These are phyloP conservation scores for Senna siamea DNA, from an alignment of 306 rosid species.

Conservation along the genomic window DNA sequence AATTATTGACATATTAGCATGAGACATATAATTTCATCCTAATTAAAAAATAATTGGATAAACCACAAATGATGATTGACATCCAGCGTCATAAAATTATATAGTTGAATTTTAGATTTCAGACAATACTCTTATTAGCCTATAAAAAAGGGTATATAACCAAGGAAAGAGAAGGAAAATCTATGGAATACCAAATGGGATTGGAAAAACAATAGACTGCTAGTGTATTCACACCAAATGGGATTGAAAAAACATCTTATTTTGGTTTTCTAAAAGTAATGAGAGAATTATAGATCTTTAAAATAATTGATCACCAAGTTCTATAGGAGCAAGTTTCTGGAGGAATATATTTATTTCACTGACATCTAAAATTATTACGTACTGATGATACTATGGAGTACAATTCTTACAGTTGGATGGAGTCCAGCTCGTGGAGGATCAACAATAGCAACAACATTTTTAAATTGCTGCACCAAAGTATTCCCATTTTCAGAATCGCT, in stretches of 20 bases:
- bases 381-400: constrained; percentile 4
- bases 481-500: constrained; percentile 53
- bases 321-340: background rate
- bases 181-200: too few species aligned
- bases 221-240: too few species aligned
- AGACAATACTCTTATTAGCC: too few species aligned
- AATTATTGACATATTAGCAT: background rate
- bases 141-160: too few species aligned
- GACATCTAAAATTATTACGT: background rate
- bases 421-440: constrained; percentile 98
- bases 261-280: too few species aligned
- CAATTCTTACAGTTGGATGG: constrained; percentile 86
- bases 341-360: constrained; percentile 2
- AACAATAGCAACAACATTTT: constrained; percentile 89
- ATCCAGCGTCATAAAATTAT: background rate
- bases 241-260: too few species aligned
- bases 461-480: constrained; percentile 52
- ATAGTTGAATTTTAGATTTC: constrained; percentile 7
- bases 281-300: too few species aligned
- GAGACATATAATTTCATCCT: background rate
- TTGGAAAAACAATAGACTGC: too few species aligned
- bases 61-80: constrained; percentile 11
- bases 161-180: too few species aligned
- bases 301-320: background rate
- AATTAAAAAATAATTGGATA: background rate